These are phyloP conservation scores for Cairneyella variabilis DNA, from an alignment of 495 filamentous ascomycete species.

Conservation along the genomic window DNA sequence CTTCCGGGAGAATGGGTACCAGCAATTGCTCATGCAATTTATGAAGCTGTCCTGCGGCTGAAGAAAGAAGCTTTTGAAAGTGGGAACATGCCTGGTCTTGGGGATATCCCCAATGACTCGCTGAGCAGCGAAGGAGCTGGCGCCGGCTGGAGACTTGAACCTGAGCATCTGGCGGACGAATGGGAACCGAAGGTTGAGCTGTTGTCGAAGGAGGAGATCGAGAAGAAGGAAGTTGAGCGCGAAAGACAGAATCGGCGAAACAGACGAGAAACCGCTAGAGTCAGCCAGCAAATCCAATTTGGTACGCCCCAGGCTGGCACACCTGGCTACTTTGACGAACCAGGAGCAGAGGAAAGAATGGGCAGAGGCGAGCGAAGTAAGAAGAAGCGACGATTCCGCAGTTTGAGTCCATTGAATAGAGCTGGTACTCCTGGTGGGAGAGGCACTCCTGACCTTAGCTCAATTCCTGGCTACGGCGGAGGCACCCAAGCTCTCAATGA, in stretches of 20 bases:
- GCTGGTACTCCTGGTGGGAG: slow-evolving; percentile 67
- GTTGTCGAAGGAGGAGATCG: slow-evolving; percentile 92
- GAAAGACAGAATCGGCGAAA: slow-evolving; percentile 85
- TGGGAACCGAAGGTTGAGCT: slow-evolving; percentile 95
- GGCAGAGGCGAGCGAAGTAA: slow-evolving; percentile 86
- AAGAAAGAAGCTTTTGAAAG: slow-evolving; percentile 96
- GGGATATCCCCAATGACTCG: slow-evolving; percentile 87
- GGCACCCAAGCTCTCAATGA: slow-evolving; percentile 67
- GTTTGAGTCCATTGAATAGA: slow-evolving; percentile 69
- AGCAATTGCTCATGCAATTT: slow-evolving; percentile 92
- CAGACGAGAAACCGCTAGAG: slow-evolving; percentile 85
- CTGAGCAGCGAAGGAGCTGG: slow-evolving; percentile 74
- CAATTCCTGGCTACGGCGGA: slow-evolving; percentile 58
- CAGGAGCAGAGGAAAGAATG: slow-evolving; percentile 55
- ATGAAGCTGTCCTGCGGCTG: slow-evolving; percentile 86
- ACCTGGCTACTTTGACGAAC: slow-evolving; percentile 54
- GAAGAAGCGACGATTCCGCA: slow-evolving; percentile 90
- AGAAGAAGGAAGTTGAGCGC: slow-evolving; percentile 92
- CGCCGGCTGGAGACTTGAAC: slow-evolving; percentile 92
- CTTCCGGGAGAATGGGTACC: slow-evolving; percentile 90
- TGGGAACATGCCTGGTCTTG: slow-evolving; percentile 70
- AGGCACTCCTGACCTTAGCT: slow-evolving; percentile 67
- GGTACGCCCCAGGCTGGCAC: slow-evolving; percentile 56
- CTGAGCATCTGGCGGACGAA: slow-evolving; percentile 80
- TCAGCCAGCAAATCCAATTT: slow-evolving; percentile 71